These are phyloP conservation scores for Begonia masoniana DNA, from an alignment of 306 rosid species.

Conservation along the genomic window DNA sequence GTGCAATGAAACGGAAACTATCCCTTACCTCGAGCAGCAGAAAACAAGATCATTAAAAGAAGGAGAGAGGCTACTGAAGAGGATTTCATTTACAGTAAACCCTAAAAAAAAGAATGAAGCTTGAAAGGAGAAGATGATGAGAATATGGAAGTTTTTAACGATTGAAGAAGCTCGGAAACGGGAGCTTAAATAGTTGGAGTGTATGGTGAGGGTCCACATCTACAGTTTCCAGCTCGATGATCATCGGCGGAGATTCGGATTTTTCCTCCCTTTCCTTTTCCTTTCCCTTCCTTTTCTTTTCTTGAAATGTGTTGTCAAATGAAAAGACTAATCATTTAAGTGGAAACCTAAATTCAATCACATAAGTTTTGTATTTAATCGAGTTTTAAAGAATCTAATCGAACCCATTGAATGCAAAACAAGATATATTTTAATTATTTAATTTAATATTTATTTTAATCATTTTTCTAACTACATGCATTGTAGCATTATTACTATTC, in stretches of 20 bases:
- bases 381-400: neutral
- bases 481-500: no score
- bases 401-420: neutral
- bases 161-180: neutral
- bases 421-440: no score
- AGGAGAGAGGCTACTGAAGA: slow-evolving; percentile 37
- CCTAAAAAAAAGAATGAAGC: slow-evolving; percentile 5
- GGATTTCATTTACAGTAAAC: slow-evolving; percentile 25
- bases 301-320: slow-evolving; percentile 11
- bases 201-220: slow-evolving; percentile 30
- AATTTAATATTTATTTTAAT: neutral
- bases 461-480: neutral
- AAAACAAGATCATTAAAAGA: slow-evolving; percentile 34
- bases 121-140: slow-evolving; percentile 5
- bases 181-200: slow-evolving; percentile 17
- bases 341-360: neutral
- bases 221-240: neutral
- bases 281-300: slow-evolving; percentile 16
- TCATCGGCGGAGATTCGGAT: slow-evolving; percentile 3
- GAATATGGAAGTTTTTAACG: neutral
- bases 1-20: neutral
- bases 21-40: slow-evolving; percentile 48
- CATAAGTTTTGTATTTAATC: neutral
- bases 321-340: slow-evolving; percentile 5
- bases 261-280: slow-evolving; percentile 13